Evolutionary conservation across 1,284 basidiomycete species (phyloP), one percentile per base, ranked within the genome.

Genomic region (Microstroma glucosiphilum): DNA sequence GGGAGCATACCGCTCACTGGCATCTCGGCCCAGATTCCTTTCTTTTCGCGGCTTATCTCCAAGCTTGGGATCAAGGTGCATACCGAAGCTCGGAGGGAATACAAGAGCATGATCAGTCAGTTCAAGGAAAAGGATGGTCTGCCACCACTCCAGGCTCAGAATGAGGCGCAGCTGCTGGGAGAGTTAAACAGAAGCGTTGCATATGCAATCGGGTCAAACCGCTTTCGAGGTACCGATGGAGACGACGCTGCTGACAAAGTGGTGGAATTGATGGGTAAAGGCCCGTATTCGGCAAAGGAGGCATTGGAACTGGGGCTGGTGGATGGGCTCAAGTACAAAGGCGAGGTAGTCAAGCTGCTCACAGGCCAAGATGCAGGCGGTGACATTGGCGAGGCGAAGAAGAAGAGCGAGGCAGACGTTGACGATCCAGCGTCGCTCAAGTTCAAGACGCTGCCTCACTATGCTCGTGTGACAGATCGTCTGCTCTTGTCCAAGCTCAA

Each of bases 61-160:
- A 81, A 80, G 77, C 69, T 81, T n/a, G 81, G 81, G 6, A 72
- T 82, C 60, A 77, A 77, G 30, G 72, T 81, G 7, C 79, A 80
- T 23, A 15, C 80, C 17, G 80, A 81, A 64, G 80, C 81, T 17
- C 64, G 81, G 26, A 75, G 74, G 41, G 76, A 81, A 58, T 81
- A 80, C 72, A 82, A 82, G 68, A 79, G 77, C 11, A 72, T 77
- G 71, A 57, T 73, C 25, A 73, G 69, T 6, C 65, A 66, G 6
- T 74, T 72, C 60, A 70, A 60, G 43, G 59, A 73, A 40, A 64
- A 67, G 25, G 76, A 76, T 0, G 64, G 64, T 41, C 66, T 78
- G 0, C 61, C 76, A 2, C 57, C 60, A 12, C 67, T 68, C 0
- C 76, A 78, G 48, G 56, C 69, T 3, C 61, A 75, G 43, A 74